Evolutionary conservation across 2,329 filamentous ascomycete genomes (phyloP).

Genomic region (Ascomycota sp.): DNA sequence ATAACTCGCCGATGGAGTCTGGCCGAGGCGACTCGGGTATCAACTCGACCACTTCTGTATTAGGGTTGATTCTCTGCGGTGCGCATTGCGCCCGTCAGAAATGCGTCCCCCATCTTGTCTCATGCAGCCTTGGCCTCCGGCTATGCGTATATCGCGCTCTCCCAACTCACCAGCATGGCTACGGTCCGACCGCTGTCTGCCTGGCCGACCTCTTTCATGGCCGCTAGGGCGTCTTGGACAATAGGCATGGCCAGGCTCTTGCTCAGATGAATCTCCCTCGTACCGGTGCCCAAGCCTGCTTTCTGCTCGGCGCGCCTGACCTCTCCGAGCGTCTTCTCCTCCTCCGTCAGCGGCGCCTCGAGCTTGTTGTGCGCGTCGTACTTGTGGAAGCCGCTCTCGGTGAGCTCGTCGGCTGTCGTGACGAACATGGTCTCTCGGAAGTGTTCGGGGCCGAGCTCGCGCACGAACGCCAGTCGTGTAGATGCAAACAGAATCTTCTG

Average conservation of each 20-base stretch:
- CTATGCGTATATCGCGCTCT: no score
- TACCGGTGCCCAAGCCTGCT: constrained; percentile 46
- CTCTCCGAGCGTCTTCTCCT: constrained; percentile 50
- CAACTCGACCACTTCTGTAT: constrained; percentile 49
- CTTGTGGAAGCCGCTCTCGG: constrained; percentile 44
- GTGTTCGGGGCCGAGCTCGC: constrained; percentile 59
- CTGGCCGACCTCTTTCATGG: constrained; percentile 36
- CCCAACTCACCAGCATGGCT: constrained; percentile 46
- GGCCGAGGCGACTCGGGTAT: constrained; percentile 30
- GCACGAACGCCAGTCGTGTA: constrained; percentile 52
- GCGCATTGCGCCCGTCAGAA: constrained; percentile 1
- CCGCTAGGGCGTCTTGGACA: constrained; percentile 40
- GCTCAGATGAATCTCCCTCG: constrained; percentile 37
- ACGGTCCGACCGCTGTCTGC: constrained; percentile 26
- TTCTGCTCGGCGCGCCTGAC: constrained; percentile 59
- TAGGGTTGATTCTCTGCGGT: constrained; percentile 47
- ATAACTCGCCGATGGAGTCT: constrained; percentile 36
- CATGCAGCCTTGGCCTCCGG: no score
- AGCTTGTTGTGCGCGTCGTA: constrained; percentile 47
- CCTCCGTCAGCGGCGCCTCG: constrained; percentile 56
- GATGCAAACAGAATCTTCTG: constrained; percentile 77
- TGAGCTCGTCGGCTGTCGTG: constrained; percentile 50
- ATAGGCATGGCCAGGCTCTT: constrained; percentile 37
- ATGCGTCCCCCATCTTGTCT: no score
- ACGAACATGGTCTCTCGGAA: constrained; percentile 60